Base-by-base conservation (phyloP, 2,329 filamentous ascomycete genomes). In the Colletotrichum sp. region DNA sequence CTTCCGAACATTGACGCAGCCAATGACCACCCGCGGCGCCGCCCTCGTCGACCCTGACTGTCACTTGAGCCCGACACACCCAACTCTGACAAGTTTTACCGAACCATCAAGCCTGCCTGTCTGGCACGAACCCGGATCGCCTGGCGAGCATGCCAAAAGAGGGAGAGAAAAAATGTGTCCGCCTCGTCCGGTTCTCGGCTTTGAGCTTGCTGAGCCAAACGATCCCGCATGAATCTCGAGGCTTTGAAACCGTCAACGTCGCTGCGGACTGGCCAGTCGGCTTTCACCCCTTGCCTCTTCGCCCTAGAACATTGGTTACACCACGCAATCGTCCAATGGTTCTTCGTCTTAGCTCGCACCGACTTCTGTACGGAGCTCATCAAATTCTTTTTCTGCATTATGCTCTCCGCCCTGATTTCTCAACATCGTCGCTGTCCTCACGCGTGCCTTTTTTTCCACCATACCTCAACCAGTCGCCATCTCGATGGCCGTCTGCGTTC, bases 121-220 rank as follows among this genome's bases (percentile, higher is more conserved):
- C 67, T 26, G 18, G 32, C 18, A 61, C 58, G 28, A 61, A 61
- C 58, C 58, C 58, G 61, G 61, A 24, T 64, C 18, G 66, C 60
- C 8, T n/a, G 36, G 16, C 18, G n/a, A 55, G 30, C 43, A 63
- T 66, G 52, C 61, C 72, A 71, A 6, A 64, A 10, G 3, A 52
- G 43, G 16, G 2, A 43, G 38, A 38, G 2, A 43, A 48, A 21
- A 52, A 52, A 21, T 48, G n/a, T 67, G 48, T 24, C 28, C 67
- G 34, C 30, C 61, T 60, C 74, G 57, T 75, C 74, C 74, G 34
- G 70, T 75, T 68, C 58, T 73, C 74, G 74, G 74, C 70, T 52
- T 74, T 48, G 43, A 32, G n/a, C 63, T 34, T 64, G 68, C 28
- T 21, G 60, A 71, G 71, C 43, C 30, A 48, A 48, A 57, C n/a